Conservation (phyloP, 2,329 filamentous ascomycete genomes). For the Lasiodiplodia citricola region DNA sequence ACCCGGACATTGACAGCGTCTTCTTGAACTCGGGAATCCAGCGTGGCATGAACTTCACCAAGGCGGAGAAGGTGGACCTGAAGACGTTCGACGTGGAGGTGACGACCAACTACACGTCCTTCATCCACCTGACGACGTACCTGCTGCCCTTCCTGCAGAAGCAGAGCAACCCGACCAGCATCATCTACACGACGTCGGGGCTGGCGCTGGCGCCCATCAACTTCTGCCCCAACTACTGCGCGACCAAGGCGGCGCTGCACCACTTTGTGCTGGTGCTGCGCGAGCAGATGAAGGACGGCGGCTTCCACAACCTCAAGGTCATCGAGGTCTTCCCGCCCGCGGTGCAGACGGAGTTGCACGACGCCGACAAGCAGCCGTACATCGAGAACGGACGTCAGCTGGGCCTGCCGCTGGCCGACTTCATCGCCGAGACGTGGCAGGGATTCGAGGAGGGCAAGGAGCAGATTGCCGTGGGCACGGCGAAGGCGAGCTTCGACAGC, state of each 20-base stretch:
- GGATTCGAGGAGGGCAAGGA: slow-evolving; percentile 55
- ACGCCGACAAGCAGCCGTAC: slow-evolving; percentile 60
- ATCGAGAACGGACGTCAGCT: slow-evolving; percentile 56
- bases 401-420: slow-evolving; percentile 61
- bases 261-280: slow-evolving; percentile 59
- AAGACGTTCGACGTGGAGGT: slow-evolving; percentile 51
- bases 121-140: slow-evolving; percentile 55
- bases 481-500: slow-evolving; percentile 47
- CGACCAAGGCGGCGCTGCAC: slow-evolving; percentile 61
- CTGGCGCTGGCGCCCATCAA: slow-evolving; percentile 57
- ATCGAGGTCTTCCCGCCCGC: slow-evolving; percentile 62
- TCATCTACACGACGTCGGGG: slow-evolving; percentile 57
- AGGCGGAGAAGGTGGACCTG: slow-evolving; percentile 55
- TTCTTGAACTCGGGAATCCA: slow-evolving; percentile 62
- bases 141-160: slow-evolving; percentile 58
- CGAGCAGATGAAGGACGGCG: slow-evolving; percentile 54
- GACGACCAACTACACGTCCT: slow-evolving; percentile 58
- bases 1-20: slow-evolving; percentile 59
- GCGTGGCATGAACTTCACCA: slow-evolving; percentile 55
- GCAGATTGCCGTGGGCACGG: slow-evolving; percentile 57
- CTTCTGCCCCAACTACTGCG: slow-evolving; percentile 59
- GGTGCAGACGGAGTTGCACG: slow-evolving; percentile 63
- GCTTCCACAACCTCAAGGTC: slow-evolving; percentile 56
- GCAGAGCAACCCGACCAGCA: slow-evolving; percentile 48
- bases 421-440: slow-evolving; percentile 56